A percentile compares a stretch with the other conserved stretches of the same genome.
Conservation (phyloP, 352 stramenopile genomes). For the Globisporangium rhizosaccharum region DNA sequence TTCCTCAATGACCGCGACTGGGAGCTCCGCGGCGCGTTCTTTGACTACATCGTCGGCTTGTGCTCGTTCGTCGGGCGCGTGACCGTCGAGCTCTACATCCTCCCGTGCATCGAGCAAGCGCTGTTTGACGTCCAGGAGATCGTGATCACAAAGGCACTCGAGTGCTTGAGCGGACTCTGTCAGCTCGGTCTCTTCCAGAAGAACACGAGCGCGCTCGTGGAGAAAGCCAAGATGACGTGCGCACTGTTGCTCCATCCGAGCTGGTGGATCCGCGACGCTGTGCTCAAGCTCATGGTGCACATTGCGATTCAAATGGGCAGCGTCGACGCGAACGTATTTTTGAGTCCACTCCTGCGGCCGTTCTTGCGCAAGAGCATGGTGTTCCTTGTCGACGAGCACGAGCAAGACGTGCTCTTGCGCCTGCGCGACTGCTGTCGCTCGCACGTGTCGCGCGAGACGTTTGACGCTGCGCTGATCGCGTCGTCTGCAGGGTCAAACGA, state of each 20-base stretch:
- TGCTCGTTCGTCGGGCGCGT: slow-evolving; percentile 93
- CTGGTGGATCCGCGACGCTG: slow-evolving; percentile 85
- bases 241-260: slow-evolving; percentile 84
- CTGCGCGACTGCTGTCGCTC: slow-evolving; percentile 57
- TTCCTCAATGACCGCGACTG: slow-evolving; percentile 96
- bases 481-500: slow-evolving; percentile 45
- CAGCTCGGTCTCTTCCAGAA: slow-evolving; percentile 91
- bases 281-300: slow-evolving; percentile 82
- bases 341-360: slow-evolving; percentile 82
- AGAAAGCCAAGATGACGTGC: slow-evolving; percentile 81
- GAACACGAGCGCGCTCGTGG: slow-evolving; percentile 68
- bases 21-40: slow-evolving; percentile 86
- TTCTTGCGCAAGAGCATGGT: slow-evolving; percentile 88
- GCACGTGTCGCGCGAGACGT: slow-evolving; percentile 79
- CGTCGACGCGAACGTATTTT: slow-evolving; percentile 90
- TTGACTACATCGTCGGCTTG: slow-evolving; percentile 91
- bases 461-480: slow-evolving; percentile 72
- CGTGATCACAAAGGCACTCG: slow-evolving; percentile 91
- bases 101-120: slow-evolving; percentile 96
- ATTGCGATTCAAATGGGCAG: slow-evolving; percentile 84
- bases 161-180: slow-evolving; percentile 88
- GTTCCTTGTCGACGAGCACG: slow-evolving; percentile 60
- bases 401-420: slow-evolving; percentile 43
- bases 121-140: slow-evolving; percentile 96
- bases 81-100: slow-evolving; percentile 94